phyloP scores from a whole-genome alignment of 2,329 filamentous ascomycete species.

The Colletotrichum aenigma region DNA sequence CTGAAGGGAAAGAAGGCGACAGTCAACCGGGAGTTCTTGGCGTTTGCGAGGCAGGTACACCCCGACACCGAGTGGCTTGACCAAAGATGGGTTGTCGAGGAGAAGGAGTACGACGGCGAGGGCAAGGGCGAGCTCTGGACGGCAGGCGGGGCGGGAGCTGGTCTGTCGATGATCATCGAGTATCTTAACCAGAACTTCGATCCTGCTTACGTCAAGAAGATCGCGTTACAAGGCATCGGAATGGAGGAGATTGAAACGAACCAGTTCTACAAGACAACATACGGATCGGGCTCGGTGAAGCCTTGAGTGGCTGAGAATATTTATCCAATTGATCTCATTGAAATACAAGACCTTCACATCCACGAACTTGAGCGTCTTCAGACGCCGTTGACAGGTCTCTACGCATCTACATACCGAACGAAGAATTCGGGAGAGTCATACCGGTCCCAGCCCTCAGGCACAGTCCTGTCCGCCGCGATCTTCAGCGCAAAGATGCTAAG shows the following conservation, averaged over 20 bases:
- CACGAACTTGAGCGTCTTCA: background rate
- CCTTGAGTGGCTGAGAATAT: background rate
- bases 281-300: background rate
- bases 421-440: constrained; percentile 44
- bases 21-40: constrained; percentile 37
- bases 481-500: constrained; percentile 32
- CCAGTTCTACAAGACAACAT: constrained; percentile 10
- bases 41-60: constrained; percentile 28
- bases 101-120: constrained; percentile 29
- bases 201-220: background rate
- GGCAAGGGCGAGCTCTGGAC: constrained; percentile 40
- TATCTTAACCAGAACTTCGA: constrained; percentile 15
- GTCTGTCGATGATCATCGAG: constrained; percentile 24
- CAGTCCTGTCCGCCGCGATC: constrained; percentile 14
- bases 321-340: background rate
- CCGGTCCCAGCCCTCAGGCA: constrained; percentile 23
- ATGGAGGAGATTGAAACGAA: constrained; percentile 10
- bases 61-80: constrained; percentile 40
- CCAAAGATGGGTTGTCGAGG: constrained; percentile 41
- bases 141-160: constrained; percentile 37
- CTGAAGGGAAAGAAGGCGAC: constrained; percentile 41
- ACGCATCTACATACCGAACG: constrained; percentile 41
- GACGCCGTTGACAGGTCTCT: background rate
- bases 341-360: background rate
- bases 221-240: background rate